These are phyloP conservation scores for Xylaria flabelliformis DNA, from an alignment of 495 filamentous ascomycete genomes.

Conservation along the genomic window DNA sequence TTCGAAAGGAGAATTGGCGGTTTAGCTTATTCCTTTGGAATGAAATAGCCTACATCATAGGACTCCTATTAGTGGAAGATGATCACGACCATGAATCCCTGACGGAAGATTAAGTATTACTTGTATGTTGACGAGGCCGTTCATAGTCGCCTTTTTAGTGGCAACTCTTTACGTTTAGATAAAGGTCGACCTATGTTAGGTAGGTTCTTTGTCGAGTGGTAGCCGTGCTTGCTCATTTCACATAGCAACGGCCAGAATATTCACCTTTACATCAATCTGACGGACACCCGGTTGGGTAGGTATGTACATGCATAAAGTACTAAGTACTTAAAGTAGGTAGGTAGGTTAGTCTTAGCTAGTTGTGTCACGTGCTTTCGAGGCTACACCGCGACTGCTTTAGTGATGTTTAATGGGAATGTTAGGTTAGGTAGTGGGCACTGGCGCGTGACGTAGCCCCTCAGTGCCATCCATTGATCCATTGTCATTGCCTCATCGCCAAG, in stretches of 20 bases:
- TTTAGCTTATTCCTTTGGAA: background rate
- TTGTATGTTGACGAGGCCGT: background rate
- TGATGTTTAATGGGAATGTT: background rate
- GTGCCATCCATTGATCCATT: background rate
- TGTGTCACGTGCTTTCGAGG: slow-evolving; percentile 42
- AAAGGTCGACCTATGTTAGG: no score
- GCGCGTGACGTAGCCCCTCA: slow-evolving; percentile 27
- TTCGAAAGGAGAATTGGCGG: background rate
- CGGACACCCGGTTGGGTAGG: background rate
- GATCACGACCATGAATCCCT: background rate
- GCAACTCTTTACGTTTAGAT: background rate
- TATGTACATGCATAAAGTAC: background rate
- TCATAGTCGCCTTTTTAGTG: background rate
- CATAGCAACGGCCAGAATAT: no score
- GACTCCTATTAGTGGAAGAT: background rate
- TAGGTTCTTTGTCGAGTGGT: background rate
- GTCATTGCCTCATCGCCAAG: background rate
- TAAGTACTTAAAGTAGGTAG: no score
- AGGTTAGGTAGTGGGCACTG: background rate
- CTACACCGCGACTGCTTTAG: slow-evolving; percentile 5
- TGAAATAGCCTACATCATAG: background rate
- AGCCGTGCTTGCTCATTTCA: no score
- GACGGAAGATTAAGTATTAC: background rate
- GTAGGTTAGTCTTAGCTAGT: background rate
- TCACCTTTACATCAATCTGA: background rate